These are phyloP conservation scores for Rhodotorula sp. DNA, from an alignment of 1,284 basidiomycete genomes.

Conservation along the genomic window DNA sequence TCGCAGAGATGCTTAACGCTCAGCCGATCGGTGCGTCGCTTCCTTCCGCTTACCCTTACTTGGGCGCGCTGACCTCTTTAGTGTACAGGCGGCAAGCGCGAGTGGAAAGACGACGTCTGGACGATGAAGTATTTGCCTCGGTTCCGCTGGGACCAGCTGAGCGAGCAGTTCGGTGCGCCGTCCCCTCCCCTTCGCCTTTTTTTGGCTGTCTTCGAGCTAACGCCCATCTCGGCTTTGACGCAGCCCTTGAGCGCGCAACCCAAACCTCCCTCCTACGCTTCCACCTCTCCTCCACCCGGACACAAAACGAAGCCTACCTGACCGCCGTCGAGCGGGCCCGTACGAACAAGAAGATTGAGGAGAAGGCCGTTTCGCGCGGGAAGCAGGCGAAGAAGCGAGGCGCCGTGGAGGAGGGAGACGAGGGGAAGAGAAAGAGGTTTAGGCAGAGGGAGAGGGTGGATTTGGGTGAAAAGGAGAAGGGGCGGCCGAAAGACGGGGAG, in stretches of 20 bases:
- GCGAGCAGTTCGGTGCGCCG: slow-evolving; percentile 96
- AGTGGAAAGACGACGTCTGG: slow-evolving; percentile 97
- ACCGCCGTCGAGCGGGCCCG: slow-evolving; percentile 91
- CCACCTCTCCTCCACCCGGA: slow-evolving; percentile 80
- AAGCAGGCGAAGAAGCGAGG: slow-evolving; percentile 6
- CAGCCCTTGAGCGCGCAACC: slow-evolving; percentile 89
- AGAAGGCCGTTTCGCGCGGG: slow-evolving; percentile 57
- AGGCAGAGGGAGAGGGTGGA: slow-evolving; percentile 34
- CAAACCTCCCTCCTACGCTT: slow-evolving; percentile 83
- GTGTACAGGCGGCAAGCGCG: slow-evolving; percentile 71
- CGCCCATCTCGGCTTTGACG: no score
- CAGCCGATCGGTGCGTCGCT: slow-evolving; percentile 66
- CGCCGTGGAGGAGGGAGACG: slow-evolving; percentile 10
- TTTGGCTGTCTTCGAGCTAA: no score
- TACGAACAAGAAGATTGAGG: slow-evolving; percentile 80
- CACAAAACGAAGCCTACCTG: slow-evolving; percentile 90
- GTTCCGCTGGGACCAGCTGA: slow-evolving; percentile 99
- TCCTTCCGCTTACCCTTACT: neutral
- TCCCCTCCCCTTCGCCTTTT: no score
- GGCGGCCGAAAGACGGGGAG: slow-evolving; percentile 12
- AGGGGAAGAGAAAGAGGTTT: slow-evolving; percentile 30
- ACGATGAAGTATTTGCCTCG: slow-evolving; percentile 98
- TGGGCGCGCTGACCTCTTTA: neutral
- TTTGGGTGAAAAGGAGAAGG: slow-evolving; percentile 17
- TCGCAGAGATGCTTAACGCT: slow-evolving; percentile 94